phyloP scores from a whole-genome alignment of 2,329 filamentous ascomycete genomes.

The Calonectria leucothoes region DNA sequence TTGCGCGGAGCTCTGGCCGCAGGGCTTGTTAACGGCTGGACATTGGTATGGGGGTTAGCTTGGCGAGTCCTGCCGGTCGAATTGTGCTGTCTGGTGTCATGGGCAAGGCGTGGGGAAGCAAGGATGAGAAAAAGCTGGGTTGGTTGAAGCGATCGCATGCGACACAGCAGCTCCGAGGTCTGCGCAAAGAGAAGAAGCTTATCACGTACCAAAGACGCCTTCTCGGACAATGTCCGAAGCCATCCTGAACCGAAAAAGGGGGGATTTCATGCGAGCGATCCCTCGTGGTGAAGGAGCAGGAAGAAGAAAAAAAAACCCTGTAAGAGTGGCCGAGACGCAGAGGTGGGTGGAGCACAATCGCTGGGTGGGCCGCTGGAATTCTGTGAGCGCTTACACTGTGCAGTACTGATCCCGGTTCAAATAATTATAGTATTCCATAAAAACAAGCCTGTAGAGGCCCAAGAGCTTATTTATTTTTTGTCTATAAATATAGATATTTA shows the following conservation, averaged over 20 bases:
- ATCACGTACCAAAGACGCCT: constrained; percentile 67
- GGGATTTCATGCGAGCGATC: constrained; percentile 46
- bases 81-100: background rate
- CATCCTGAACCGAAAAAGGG: constrained; percentile 60
- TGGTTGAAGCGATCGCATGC: background rate
- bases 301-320: constrained; percentile 15
- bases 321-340: constrained; percentile 16
- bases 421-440: too few species aligned
- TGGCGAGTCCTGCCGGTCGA: background rate
- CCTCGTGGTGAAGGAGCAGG: constrained; percentile 18
- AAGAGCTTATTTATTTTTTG: too few species aligned
- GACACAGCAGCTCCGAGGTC: background rate
- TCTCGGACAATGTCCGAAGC: constrained; percentile 64
- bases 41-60: constrained; percentile 14
- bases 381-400: background rate
- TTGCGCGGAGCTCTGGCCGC: constrained; percentile 87
- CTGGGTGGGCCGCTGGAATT: background rate
- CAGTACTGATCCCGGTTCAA: too few species aligned
- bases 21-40: constrained; percentile 91
- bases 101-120: background rate
- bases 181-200: background rate
- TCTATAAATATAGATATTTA: too few species aligned
- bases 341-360: constrained; percentile 21
- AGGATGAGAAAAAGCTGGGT: background rate
- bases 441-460: too few species aligned